Conservation (phyloP, 257 asterid species). For the Solanum medicagineum region DNA sequence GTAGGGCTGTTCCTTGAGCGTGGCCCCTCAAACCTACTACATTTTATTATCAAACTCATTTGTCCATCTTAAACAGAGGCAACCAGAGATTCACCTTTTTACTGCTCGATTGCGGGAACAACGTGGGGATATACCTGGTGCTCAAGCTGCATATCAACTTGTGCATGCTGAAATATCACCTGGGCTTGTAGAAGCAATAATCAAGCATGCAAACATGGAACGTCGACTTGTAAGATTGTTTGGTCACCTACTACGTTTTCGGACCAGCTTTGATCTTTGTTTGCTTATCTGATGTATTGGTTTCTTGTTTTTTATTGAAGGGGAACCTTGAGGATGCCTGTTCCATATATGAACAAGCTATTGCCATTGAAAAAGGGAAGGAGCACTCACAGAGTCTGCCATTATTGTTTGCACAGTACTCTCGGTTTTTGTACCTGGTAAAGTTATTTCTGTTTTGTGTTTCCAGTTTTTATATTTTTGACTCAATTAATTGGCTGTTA, state of each 20-base stretch:
- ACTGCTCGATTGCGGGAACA: conserved; percentile 88
- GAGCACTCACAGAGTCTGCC: conserved; percentile 90
- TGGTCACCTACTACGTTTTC: not conserved
- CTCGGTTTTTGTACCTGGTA: conserved; percentile 82
- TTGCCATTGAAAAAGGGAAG: conserved; percentile 90
- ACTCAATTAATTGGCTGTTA: not conserved
- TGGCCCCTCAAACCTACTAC: not conserved
- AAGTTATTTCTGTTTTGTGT: not conserved
- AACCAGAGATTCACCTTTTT: conserved; percentile 93
- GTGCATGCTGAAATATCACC: conserved; percentile 93
- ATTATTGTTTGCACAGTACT: conserved; percentile 76
- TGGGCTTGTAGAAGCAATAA: conserved; percentile 88
- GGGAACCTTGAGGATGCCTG: conserved; percentile 80
- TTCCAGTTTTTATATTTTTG: not conserved
- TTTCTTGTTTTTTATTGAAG: conserved; percentile 26
- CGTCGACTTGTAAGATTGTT: conserved; percentile 55
- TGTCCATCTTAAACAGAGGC: conserved; percentile 45
- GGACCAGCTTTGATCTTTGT: not conserved
- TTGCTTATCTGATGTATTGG: not conserved
- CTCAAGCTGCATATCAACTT: conserved; percentile 85
- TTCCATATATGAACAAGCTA: conserved; percentile 81
- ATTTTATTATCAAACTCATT: not conserved
- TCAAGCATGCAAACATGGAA: conserved; percentile 98
- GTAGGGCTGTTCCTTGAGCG: not conserved
- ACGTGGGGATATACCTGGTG: conserved; percentile 72